A percentile compares a stretch with the other conserved stretches of the same genome.
phyloP scores from a whole-genome alignment of 345 rosid species.

The Streptanthus diversifolius region DNA sequence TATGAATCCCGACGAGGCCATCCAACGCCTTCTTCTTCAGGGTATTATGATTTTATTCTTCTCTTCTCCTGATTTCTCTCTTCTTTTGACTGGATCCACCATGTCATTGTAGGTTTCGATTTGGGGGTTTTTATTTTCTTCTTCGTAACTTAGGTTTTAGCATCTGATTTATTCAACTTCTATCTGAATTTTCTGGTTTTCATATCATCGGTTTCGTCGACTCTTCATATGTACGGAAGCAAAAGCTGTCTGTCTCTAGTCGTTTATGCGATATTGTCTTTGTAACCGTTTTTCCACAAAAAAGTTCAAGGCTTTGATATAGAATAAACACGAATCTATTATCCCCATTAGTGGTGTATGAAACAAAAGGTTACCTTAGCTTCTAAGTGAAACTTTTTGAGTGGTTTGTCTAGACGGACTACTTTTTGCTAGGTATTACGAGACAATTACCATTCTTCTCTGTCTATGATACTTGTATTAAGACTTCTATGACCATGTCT shows the following conservation, averaged over 20 bases:
- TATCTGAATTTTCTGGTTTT: background rate
- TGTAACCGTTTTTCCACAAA: background rate
- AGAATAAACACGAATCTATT: slow-evolving; percentile 26
- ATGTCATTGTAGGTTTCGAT: slow-evolving; percentile 7
- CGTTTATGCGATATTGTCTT: slow-evolving; percentile 3
- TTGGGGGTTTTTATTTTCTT: background rate
- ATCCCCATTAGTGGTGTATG: slow-evolving; percentile 20
- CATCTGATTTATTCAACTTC: slow-evolving; percentile 10
- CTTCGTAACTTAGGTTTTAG: slow-evolving; percentile 28
- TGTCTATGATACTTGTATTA: background rate
- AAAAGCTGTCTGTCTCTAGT: background rate
- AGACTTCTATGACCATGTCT: background rate
- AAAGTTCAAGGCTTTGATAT: background rate
- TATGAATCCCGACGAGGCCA: slow-evolving; percentile 91
- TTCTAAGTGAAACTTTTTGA: background rate
- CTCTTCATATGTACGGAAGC: background rate
- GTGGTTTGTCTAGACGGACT: background rate
- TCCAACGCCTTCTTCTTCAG: slow-evolving; percentile 62
- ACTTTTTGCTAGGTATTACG: slow-evolving; percentile 5
- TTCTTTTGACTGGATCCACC: slow-evolving; percentile 27
- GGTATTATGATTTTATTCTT: slow-evolving; percentile 41
- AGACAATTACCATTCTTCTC: background rate
- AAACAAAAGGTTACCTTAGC: slow-evolving; percentile 9
- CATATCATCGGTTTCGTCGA: background rate
- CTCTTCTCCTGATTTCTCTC: background rate